Conservation (phyloP, 257 asterid genomes). For the Jacaranda copaia region DNA sequence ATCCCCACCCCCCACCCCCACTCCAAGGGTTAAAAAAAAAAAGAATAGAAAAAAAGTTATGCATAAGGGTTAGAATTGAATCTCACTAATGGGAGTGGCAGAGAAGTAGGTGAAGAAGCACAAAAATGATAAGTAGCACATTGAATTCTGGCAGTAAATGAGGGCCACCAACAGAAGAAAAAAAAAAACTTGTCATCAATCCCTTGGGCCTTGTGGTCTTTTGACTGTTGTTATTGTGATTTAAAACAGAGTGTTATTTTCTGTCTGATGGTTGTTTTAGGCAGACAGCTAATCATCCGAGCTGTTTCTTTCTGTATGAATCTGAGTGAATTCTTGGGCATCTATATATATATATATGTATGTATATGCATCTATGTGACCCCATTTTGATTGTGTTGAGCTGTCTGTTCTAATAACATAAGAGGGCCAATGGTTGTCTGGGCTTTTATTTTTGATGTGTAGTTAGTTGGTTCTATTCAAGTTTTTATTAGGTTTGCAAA, state of each 20-base stretch:
- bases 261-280: neutral
- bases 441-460: constrained; percentile 31
- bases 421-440: constrained; percentile 29
- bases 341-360: neutral
- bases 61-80: constrained; percentile 38
- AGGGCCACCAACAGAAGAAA: constrained; percentile 28
- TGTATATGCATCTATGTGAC: neutral
- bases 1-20: no score
- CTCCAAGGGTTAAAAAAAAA: no score
- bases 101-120: constrained; percentile 62
- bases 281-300: constrained; percentile 34
- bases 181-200: neutral
- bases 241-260: neutral
- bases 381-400: constrained; percentile 41
- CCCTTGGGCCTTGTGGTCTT: constrained; percentile 11
- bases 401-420: constrained; percentile 41
- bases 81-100: constrained; percentile 50
- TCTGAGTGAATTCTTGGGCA: neutral
- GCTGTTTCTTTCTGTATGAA: constrained; percentile 16
- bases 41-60: neutral
- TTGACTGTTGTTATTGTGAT: constrained; percentile 15
- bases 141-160: constrained; percentile 56
- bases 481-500: neutral
- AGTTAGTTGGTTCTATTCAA: neutral
- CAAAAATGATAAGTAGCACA: constrained; percentile 34